Evolutionary conservation across 441 rosid species (phyloP).

Genomic region (Erodium texanum): DNA sequence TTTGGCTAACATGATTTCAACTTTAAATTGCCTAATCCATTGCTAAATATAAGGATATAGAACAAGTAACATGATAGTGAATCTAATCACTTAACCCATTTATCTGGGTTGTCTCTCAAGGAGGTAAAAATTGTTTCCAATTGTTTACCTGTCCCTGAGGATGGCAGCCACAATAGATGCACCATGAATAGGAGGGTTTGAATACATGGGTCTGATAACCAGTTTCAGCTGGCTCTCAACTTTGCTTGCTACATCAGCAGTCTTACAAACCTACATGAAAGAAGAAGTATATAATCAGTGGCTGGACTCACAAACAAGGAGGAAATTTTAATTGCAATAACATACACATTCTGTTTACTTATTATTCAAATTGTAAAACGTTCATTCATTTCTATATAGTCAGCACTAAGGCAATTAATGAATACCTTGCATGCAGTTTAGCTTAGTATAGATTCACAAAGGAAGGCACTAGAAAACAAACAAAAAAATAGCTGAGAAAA

Average conservation of each 20-base stretch:
- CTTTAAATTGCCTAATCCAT: too few relatives aligned
- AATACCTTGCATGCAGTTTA: background rate
- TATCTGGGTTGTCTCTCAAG: background rate
- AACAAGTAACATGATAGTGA: background rate
- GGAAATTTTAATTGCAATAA: background rate
- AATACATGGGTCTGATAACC: constrained; percentile 89
- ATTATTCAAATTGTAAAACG: background rate
- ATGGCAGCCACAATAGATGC: constrained; percentile 78
- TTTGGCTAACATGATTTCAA: too few relatives aligned
- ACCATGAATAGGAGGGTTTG: constrained; percentile 90
- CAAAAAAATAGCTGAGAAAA: background rate
- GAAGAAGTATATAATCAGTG: background rate
- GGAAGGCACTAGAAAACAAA: too few relatives aligned
- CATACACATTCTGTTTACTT: background rate
- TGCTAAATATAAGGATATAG: background rate
- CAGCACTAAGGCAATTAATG: too few relatives aligned
- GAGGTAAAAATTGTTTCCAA: background rate
- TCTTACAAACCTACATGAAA: constrained; percentile 58
- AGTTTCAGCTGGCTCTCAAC: constrained; percentile 92
- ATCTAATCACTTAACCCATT: too few relatives aligned
- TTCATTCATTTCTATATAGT: background rate
- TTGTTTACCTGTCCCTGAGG: constrained; percentile 50
- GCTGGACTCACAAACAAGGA: background rate
- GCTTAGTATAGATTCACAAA: background rate
- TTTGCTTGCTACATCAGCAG: constrained; percentile 67